phyloP scores from a whole-genome alignment of 805 yeast genomes.

The Saccharomycopsis javanensis region DNA sequence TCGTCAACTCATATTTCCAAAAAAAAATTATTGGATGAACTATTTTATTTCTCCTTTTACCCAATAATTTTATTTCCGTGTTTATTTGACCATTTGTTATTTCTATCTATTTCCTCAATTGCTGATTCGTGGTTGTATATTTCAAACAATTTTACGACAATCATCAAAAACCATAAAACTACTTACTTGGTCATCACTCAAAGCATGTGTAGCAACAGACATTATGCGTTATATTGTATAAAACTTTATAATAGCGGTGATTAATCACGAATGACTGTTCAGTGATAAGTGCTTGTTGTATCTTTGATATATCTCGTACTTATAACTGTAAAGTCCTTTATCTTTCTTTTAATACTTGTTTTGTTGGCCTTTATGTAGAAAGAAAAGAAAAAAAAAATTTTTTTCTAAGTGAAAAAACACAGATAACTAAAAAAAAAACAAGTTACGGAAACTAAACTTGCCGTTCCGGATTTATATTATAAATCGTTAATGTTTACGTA shows the following conservation, averaged over 20 bases:
- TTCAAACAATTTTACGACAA: no score
- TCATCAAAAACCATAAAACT: no score
- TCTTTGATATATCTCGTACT: not conserved
- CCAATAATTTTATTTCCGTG: no score
- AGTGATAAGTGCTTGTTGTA: not conserved
- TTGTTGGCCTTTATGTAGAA: not conserved
- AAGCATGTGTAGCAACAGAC: constrained; percentile 23
- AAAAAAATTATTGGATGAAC: no score
- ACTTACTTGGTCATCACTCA: constrained; percentile 43
- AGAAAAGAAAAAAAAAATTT: not conserved
- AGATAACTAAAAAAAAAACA: not conserved
- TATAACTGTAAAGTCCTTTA: not conserved
- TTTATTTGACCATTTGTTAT: no score
- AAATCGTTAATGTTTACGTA: no score
- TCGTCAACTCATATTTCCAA: no score
- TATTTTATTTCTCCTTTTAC: no score
- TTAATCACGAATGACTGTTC: not conserved
- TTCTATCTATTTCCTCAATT: no score
- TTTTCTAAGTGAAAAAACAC: not conserved
- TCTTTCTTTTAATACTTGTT: not conserved
- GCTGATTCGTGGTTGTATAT: no score
- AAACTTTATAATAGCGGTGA: not conserved
- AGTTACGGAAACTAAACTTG: not conserved
- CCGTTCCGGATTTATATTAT: not conserved
- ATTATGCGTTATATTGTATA: not conserved